These are phyloP conservation scores for Sporothrix schenckii DNA, from an alignment of 2,329 filamentous ascomycete genomes.

Conservation along the genomic window DNA sequence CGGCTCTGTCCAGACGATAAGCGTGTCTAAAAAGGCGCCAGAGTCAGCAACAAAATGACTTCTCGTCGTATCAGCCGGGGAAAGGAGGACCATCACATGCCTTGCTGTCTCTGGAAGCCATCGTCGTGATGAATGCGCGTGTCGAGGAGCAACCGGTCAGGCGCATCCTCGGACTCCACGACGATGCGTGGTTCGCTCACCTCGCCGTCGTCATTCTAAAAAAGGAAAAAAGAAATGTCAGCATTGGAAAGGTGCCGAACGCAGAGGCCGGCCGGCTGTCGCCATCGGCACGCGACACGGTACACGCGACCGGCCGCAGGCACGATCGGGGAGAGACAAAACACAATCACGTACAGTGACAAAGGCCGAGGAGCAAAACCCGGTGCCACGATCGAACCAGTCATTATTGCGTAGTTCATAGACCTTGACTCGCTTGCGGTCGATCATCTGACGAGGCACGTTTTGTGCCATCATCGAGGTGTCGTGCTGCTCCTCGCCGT, in stretches of 20 bases:
- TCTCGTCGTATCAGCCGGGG: slow-evolving; percentile 34
- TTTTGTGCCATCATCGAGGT: slow-evolving; percentile 71
- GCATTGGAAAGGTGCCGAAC: slow-evolving; percentile 30
- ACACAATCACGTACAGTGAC: slow-evolving; percentile 62
- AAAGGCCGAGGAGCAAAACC: slow-evolving; percentile 83
- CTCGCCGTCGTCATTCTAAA: slow-evolving; percentile 46
- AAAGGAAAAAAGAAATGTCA: slow-evolving; percentile 38
- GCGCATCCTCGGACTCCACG: slow-evolving; percentile 92
- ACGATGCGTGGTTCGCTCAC: slow-evolving; percentile 84
- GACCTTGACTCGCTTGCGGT: slow-evolving; percentile 88
- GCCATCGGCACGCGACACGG: slow-evolving; percentile 24
- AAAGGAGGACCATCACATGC: slow-evolving; percentile 51
- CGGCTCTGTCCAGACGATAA: slow-evolving; percentile 96
- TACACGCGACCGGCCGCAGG: neutral
- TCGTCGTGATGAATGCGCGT: slow-evolving; percentile 91
- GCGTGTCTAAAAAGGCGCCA: slow-evolving; percentile 69
- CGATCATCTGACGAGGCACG: slow-evolving; percentile 68
- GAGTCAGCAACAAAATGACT: slow-evolving; percentile 30
- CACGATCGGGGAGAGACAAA: neutral
- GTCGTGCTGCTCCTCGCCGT: slow-evolving; percentile 58
- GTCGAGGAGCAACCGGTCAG: slow-evolving; percentile 79
- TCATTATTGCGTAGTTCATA: slow-evolving; percentile 98
- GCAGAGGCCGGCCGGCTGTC: no score
- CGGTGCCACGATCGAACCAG: slow-evolving; percentile 97
- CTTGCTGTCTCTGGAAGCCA: slow-evolving; percentile 98